Conservation (phyloP, 1,284 basidiomycete genomes). For the Moniliophthora roreri region DNA sequence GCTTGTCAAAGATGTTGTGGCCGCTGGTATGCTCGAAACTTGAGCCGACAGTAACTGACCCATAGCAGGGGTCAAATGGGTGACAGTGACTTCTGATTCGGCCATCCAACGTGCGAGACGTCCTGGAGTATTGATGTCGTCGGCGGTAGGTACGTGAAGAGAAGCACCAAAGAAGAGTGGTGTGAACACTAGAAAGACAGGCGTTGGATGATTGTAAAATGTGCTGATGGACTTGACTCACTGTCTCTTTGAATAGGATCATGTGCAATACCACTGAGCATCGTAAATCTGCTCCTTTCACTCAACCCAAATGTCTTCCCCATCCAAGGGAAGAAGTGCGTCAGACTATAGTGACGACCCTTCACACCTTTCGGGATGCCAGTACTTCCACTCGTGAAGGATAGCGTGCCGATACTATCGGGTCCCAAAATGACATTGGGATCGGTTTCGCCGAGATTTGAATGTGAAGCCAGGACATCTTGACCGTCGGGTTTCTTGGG, state of each 20-base stretch:
- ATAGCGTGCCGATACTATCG: conserved; percentile 93
- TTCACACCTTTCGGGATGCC: conserved; percentile 98
- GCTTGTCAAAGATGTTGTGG: not conserved
- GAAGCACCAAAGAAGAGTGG: conserved; percentile 97
- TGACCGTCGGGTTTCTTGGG: conserved; percentile 23
- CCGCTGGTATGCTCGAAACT: conserved; percentile 61
- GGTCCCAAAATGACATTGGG: conserved; percentile 89
- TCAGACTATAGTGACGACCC: conserved; percentile 94
- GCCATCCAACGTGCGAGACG: conserved; percentile 99
- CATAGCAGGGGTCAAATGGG: conserved; percentile 98
- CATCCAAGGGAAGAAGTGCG: conserved; percentile 99
- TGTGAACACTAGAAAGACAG: conserved; percentile 79
- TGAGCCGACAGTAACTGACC: conserved; percentile 97
- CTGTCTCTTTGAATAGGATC: conserved; percentile 99
- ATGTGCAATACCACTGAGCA: conserved; percentile 99
- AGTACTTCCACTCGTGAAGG: conserved; percentile 97
- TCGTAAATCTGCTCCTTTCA: conserved; percentile 87
- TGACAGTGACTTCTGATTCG: conserved; percentile 85
- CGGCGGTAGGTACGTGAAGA: conserved; percentile 94
- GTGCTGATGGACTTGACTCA: conserved; percentile 41
- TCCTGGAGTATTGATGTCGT: conserved; percentile 97
- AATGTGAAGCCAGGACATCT: conserved; percentile 57
- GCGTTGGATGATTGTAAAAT: conserved; percentile 1
- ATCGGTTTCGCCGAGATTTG: conserved; percentile 62
- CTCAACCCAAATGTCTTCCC: conserved; percentile 82